Evolutionary conservation across 768 basidiomycete genomes (phyloP), one percentile per base, ranked within the genome.

Genomic region (Rhizopogon vesiculosus): DNA sequence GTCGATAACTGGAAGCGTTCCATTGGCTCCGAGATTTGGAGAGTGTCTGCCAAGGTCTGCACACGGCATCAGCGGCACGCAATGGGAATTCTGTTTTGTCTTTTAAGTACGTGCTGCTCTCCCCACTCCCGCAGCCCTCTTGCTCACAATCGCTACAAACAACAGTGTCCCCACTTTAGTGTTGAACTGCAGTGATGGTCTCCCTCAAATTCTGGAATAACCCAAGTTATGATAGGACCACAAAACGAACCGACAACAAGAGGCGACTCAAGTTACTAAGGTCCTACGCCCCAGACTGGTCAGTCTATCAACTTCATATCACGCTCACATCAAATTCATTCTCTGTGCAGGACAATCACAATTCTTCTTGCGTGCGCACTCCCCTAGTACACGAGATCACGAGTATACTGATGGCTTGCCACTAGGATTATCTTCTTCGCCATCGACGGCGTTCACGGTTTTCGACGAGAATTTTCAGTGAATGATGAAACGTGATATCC

Each of bases 231-330:
- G 41, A 15, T 28, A 61, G 45, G 33, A 45, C 57, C 7, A 60
- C 53, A 15, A 62, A 61, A 57, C 61, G 25, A 59, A 64, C 56
- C 0, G 60, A 70, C 54, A 62, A 45, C 46, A 63, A 64, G 58
- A 66, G 68, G 56, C 66, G 59, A 10, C 67, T 73, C 56, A 72
- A 75, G 56, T 68, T 89, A 9, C 57, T 89, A 19, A 62, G 74
- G 41, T 86, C 86, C 3, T 91, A 92, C 71, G 78, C 81, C 22
- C 86, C 87, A 0, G 90, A 92, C 62, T 92, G 90, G 89, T 90
- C 58, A 53, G 82, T 63, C 8, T 10, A 38, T 49, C 15, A 16
- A 5, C 19, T 13, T 38, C 15, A 35, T 58, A 38, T n/a, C 9
- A 15, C 48, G 35, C 15, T 38, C 19, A 38, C 28, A n/a, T 41